phyloP scores from a whole-genome alignment of 192 early-diverging fungal genomes.

The Geranomyces michiganensis region DNA sequence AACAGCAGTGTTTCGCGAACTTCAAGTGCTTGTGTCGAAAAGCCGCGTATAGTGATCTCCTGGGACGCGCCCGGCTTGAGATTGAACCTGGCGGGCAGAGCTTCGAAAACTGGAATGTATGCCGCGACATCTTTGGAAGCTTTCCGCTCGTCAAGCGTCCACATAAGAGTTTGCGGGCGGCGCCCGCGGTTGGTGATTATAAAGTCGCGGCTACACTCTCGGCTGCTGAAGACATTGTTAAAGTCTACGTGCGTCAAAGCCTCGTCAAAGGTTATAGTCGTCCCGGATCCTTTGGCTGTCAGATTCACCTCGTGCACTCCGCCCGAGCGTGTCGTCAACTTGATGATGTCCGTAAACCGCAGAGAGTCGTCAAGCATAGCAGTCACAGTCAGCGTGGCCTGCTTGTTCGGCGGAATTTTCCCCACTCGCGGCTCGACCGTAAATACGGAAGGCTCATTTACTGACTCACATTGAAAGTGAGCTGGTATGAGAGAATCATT shows the following conservation, averaged over 20 bases:
- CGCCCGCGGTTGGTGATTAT: conserved; percentile 54
- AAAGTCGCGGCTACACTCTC: conserved; percentile 52
- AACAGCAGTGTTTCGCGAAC: conserved; percentile 51
- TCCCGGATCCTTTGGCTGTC: conserved; percentile 55
- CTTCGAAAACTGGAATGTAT: conserved; percentile 46
- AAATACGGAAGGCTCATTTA: conserved; percentile 52
- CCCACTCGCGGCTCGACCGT: conserved; percentile 42
- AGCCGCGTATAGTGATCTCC: conserved; percentile 50
- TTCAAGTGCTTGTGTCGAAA: conserved; percentile 42
- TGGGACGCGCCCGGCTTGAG: conserved; percentile 52
- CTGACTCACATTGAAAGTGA: conserved; percentile 46
- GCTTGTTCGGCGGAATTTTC: conserved; percentile 39
- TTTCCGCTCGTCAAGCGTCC: conserved; percentile 45
- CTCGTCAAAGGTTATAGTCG: conserved; percentile 58
- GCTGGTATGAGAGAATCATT: conserved; percentile 62
- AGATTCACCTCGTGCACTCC: conserved; percentile 56
- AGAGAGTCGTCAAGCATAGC: conserved; percentile 59
- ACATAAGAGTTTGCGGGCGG: conserved; percentile 55
- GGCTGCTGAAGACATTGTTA: conserved; percentile 61
- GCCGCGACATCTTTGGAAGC: conserved; percentile 6
- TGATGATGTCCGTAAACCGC: conserved; percentile 64
- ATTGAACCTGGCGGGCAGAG: conserved; percentile 53
- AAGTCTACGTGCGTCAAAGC: conserved; percentile 51
- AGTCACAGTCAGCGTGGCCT: conserved; percentile 40
- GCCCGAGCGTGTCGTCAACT: conserved; percentile 44